Evolutionary conservation across 257 asterid species (phyloP).

Genomic region (Petrea volubilis): DNA sequence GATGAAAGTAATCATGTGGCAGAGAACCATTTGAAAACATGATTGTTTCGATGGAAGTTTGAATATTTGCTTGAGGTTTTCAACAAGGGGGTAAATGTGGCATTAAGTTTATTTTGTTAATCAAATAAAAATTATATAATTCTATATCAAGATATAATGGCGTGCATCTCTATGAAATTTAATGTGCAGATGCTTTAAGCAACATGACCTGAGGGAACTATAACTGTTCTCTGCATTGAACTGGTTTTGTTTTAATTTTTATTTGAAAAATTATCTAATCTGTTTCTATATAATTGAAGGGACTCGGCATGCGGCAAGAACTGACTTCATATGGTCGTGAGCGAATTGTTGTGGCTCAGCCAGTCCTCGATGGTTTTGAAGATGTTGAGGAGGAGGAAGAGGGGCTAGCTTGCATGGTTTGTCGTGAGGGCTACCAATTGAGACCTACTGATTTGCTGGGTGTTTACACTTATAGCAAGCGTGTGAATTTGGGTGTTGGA

Average conservation of each 20-base stretch:
- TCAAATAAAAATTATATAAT: not conserved
- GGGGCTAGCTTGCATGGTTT: constrained; percentile 98
- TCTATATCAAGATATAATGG: not conserved
- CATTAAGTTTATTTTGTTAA: constrained; percentile 6
- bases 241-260: not conserved
- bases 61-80: not conserved
- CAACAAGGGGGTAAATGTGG: not conserved
- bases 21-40: too few relatives aligned
- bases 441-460: constrained; percentile 92
- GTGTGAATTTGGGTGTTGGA: constrained; percentile 91
- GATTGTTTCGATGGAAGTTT: not conserved
- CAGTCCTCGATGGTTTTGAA: constrained; percentile 84
- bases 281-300: constrained; percentile 49
- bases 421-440: constrained; percentile 91
- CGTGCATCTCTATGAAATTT: constrained; percentile 1
- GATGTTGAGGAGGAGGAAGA: constrained; percentile 97
- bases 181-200: not conserved
- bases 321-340: constrained; percentile 88
- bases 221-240: not conserved
- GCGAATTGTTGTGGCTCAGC: constrained; percentile 85
- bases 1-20: not conserved
- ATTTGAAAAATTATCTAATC: constrained; percentile 13
- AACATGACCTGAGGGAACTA: not conserved
- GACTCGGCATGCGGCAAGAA: constrained; percentile 90
- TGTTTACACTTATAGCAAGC: constrained; percentile 87